Evolutionary conservation across 2,329 filamentous ascomycete genomes (phyloP).

Genomic region (Albifimbria verrucaria): DNA sequence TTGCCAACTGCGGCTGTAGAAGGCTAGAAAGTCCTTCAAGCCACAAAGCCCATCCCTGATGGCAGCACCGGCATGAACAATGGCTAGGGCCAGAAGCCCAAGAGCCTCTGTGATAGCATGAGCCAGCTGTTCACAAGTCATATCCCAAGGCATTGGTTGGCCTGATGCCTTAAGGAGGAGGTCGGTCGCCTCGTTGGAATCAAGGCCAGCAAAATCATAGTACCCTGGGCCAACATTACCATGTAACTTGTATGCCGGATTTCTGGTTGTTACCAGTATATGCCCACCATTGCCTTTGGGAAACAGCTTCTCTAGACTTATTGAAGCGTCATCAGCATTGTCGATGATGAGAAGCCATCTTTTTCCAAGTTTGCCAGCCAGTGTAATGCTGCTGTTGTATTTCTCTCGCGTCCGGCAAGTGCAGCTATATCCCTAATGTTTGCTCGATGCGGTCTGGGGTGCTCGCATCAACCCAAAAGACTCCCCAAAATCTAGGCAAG

Average conservation of each 20-base stretch:
- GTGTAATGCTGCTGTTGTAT: slow-evolving; percentile 2
- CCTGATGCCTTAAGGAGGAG: slow-evolving; percentile 6
- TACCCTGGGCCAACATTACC: slow-evolving; percentile 4
- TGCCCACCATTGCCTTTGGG: slow-evolving; percentile 4
- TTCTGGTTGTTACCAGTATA: slow-evolving; percentile 10
- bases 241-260: slow-evolving; percentile 3
- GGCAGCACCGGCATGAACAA: slow-evolving; percentile 9
- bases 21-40: slow-evolving; percentile 5
- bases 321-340: slow-evolving; percentile 5
- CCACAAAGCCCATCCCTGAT: slow-evolving; percentile 7
- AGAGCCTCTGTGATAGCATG: slow-evolving; percentile 4
- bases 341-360: slow-evolving; percentile 6
- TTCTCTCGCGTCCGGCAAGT: slow-evolving; percentile 4
- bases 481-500: slow-evolving; percentile 7
- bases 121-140: neutral
- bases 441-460: slow-evolving; percentile 2
- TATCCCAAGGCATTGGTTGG: slow-evolving; percentile 6
- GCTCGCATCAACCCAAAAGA: slow-evolving; percentile 8
- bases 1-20: slow-evolving; percentile 2
- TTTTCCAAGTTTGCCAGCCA: slow-evolving; percentile 2
- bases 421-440: slow-evolving; percentile 2
- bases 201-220: slow-evolving; percentile 3
- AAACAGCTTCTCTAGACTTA: slow-evolving; percentile 5
- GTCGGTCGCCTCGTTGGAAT: slow-evolving; percentile 4
- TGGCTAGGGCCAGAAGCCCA: slow-evolving; percentile 7